Conservation (phyloP, 441 rosid genomes). For the Erodium texanum region DNA sequence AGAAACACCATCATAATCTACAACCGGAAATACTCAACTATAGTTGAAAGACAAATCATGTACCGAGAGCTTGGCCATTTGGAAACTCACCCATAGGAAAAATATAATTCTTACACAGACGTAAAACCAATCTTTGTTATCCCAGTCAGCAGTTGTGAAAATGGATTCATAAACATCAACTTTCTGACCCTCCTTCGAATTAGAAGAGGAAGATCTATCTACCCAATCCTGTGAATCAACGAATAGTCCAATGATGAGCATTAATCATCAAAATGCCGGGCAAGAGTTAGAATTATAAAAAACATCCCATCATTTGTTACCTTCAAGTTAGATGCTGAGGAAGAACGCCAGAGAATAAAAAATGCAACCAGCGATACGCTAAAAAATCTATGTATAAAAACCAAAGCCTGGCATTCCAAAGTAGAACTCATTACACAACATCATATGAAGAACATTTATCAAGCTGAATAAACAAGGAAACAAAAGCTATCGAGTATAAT, state of each 20-base stretch:
- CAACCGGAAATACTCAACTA: constrained; percentile 6
- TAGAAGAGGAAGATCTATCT: constrained; percentile 22
- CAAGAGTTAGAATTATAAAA: background rate
- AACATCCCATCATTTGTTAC: constrained; percentile 27
- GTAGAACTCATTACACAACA: constrained; percentile 27
- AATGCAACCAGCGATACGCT: constrained; percentile 67
- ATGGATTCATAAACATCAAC: constrained; percentile 24
- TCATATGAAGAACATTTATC: background rate
- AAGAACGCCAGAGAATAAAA: constrained; percentile 65
- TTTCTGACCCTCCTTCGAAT: constrained; percentile 24
- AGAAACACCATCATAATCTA: constrained; percentile 11
- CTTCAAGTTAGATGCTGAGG: constrained; percentile 40
- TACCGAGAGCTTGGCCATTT: constrained; percentile 9
- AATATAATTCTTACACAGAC: constrained; percentile 75
- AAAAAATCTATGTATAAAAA: constrained; percentile 86
- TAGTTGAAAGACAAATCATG: constrained; percentile 2
- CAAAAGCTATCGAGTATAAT: constrained; percentile 1
- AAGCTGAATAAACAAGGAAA: background rate
- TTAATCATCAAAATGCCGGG: background rate
- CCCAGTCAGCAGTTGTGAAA: constrained; percentile 36
- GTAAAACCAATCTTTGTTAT: constrained; percentile 56
- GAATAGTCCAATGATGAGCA: constrained; percentile 9
- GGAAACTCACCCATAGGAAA: constrained; percentile 69
- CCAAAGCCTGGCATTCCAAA: constrained; percentile 74
- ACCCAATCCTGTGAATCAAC: constrained; percentile 37